A percentile compares a stretch with the other conserved stretches of the same genome.
These are phyloP conservation scores for Psilocybe tampanensis DNA, from an alignment of 768 basidiomycete genomes.

Conservation along the genomic window DNA sequence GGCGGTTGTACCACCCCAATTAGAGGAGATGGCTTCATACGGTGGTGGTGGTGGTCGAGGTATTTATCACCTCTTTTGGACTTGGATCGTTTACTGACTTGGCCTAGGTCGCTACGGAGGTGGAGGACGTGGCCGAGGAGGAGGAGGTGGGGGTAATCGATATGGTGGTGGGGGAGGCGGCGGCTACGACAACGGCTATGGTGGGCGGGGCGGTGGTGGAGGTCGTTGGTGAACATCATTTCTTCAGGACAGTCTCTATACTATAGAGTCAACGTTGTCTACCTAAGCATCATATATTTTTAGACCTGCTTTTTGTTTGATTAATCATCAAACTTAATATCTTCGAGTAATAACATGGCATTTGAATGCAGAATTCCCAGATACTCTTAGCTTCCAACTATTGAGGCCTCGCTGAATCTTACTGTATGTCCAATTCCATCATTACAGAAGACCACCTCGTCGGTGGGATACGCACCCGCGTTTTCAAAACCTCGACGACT, in stretches of 20 bases:
- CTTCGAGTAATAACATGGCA: constrained; percentile 5
- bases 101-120: constrained; percentile 63
- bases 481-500: constrained; percentile 29
- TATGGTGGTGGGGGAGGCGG: constrained; percentile 49
- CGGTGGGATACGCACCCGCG: constrained; percentile 38
- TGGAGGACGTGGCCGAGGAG: constrained; percentile 33
- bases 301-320: constrained; percentile 15
- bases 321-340: constrained; percentile 14
- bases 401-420: constrained; percentile 2
- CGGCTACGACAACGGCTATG: constrained; percentile 40
- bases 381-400: neutral
- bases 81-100: constrained; percentile 3
- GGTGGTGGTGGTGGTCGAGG: constrained; percentile 80
- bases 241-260: neutral
- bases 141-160: constrained; percentile 42
- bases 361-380: neutral
- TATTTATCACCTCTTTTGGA: constrained; percentile 34
- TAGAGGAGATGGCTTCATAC: constrained; percentile 92
- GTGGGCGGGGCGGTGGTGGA: constrained; percentile 42
- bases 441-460: constrained; percentile 29
- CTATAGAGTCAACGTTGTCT: constrained; percentile 6
- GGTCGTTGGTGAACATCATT: constrained; percentile 34
- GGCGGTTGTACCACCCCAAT: constrained; percentile 80
- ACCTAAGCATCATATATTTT: constrained; percentile 6
- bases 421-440: neutral